Conservation (phyloP, 2,329 filamentous ascomycete genomes). For the Pseudogymnoascus sp. region DNA sequence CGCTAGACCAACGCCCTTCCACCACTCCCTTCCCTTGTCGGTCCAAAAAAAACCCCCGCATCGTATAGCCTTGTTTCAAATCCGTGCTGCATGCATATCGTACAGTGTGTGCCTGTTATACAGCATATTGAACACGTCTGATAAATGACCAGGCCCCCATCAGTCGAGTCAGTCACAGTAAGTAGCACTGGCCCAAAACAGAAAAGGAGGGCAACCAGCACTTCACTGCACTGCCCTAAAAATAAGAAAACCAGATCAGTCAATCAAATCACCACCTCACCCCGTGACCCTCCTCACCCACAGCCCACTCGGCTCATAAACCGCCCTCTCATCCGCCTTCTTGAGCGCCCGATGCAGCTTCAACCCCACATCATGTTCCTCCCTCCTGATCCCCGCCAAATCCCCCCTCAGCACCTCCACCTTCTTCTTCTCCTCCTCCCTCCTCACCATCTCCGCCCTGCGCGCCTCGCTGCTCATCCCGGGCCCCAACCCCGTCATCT, state of each 20-base stretch:
- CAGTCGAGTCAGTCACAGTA: neutral
- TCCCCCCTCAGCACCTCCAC: slow-evolving; percentile 58
- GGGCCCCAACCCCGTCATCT: slow-evolving; percentile 56
- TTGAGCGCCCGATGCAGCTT: slow-evolving; percentile 57
- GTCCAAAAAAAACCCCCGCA: neutral
- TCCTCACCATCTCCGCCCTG: slow-evolving; percentile 50
- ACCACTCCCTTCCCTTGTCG: neutral
- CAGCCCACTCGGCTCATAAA: slow-evolving; percentile 57
- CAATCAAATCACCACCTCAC: slow-evolving; percentile 28
- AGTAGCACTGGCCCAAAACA: too few species aligned
- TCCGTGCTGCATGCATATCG: slow-evolving; percentile 5
- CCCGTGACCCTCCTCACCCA: slow-evolving; percentile 74
- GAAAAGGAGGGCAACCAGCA: too few species aligned
- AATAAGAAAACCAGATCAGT: too few species aligned
- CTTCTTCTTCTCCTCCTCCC: slow-evolving; percentile 49
- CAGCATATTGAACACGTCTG: neutral
- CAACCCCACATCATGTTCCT: slow-evolving; percentile 72
- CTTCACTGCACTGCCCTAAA: too few species aligned
- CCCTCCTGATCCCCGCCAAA: slow-evolving; percentile 62
- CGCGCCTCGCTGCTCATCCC: slow-evolving; percentile 53
- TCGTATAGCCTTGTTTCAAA: slow-evolving; percentile 5
- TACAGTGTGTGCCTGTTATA: slow-evolving; percentile 1
- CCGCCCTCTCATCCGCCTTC: slow-evolving; percentile 57
- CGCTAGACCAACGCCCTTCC: neutral
- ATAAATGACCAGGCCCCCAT: neutral